These are phyloP conservation scores for Arthrobotrys sinensis DNA, from an alignment of 2,329 filamentous ascomycete genomes.

Conservation along the genomic window DNA sequence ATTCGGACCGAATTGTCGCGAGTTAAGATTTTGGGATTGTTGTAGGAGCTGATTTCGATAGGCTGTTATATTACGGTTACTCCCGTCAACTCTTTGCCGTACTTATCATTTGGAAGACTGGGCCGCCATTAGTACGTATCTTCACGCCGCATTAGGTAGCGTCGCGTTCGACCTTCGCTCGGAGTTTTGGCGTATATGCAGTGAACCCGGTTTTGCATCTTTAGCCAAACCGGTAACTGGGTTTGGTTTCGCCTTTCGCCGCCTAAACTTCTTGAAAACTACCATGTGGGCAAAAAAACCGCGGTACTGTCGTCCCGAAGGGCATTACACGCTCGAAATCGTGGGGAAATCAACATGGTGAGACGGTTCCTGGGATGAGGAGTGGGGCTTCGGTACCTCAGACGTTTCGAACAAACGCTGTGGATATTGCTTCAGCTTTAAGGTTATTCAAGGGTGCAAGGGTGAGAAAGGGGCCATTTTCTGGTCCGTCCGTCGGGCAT, in stretches of 20 bases:
- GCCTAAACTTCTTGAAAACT: conserved; percentile 3
- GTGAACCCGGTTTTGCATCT: background rate
- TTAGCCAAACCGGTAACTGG: conserved; percentile 34
- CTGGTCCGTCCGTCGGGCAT: conserved; percentile 51
- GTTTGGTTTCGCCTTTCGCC: conserved; percentile 46
- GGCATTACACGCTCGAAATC: conserved; percentile 15
- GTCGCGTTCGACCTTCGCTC: too few relatives aligned
- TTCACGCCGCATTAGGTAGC: background rate
- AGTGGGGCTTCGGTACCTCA: conserved; percentile 19
- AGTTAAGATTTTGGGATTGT: background rate
- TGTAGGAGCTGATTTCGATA: background rate
- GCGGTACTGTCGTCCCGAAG: conserved; percentile 32
- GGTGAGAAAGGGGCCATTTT: conserved; percentile 22
- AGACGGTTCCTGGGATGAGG: conserved; percentile 12
- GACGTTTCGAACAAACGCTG: conserved; percentile 38
- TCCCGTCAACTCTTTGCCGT: background rate
- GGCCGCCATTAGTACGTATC: background rate
- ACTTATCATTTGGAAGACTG: too few relatives aligned
- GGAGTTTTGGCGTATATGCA: background rate
- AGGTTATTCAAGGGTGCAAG: conserved; percentile 11
- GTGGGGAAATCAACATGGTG: conserved; percentile 17
- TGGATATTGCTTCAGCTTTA: conserved; percentile 28
- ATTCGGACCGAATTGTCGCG: conserved; percentile 24
- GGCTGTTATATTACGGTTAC: background rate
- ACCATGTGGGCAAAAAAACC: background rate